These are phyloP conservation scores for Capsicum chinense DNA, from an alignment of 257 asterid genomes.

Conservation along the genomic window DNA sequence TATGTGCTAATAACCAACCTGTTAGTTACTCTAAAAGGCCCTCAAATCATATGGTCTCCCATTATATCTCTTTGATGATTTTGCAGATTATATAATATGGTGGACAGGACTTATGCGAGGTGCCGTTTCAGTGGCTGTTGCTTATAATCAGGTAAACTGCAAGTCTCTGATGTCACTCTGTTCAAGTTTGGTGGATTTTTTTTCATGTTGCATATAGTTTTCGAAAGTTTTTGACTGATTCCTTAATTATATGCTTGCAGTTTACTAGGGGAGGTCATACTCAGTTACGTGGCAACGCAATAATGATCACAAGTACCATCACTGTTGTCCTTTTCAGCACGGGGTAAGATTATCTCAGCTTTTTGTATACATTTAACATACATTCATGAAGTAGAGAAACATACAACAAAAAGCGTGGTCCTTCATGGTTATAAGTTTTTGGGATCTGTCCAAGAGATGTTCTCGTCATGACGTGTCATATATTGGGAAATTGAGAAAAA, in stretches of 20 bases:
- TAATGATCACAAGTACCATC: slow-evolving; percentile 95
- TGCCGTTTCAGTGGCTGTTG: slow-evolving; percentile 99
- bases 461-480: no score
- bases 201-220: neutral
- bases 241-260: slow-evolving; percentile 48
- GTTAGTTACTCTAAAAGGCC: slow-evolving; percentile 4
- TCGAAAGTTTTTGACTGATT: neutral
- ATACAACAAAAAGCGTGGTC: neutral
- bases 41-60: slow-evolving; percentile 11
- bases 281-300: slow-evolving; percentile 67
- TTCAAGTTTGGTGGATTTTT: neutral
- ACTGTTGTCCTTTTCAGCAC: slow-evolving; percentile 97
- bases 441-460: no score
- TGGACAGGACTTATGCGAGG: slow-evolving; percentile 99
- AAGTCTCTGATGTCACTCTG: neutral
- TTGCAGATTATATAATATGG: slow-evolving; percentile 79
- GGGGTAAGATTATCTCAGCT: slow-evolving; percentile 59
- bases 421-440: neutral
- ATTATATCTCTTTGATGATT: slow-evolving; percentile 19
- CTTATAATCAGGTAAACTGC: slow-evolving; percentile 85
- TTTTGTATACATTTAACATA: slow-evolving; percentile 16
- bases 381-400: neutral
- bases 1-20: slow-evolving; percentile 39
- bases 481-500: no score
- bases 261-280: slow-evolving; percentile 84